A percentile compares a stretch with the other conserved stretches of the same genome.
Conservation (phyloP, 805 yeast species). For the Candida multigemmis region DNA sequence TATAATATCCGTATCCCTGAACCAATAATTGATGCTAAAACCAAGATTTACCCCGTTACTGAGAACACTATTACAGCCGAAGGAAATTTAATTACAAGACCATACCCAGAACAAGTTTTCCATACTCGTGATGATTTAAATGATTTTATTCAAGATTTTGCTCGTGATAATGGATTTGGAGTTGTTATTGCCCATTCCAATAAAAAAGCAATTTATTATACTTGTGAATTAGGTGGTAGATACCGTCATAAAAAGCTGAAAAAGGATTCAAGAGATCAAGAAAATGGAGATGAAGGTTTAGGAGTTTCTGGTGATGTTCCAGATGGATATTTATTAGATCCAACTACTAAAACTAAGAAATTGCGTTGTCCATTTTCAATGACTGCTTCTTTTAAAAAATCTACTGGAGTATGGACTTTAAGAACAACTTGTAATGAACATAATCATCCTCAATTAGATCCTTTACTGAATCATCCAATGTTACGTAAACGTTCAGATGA, state of each 20-base stretch:
- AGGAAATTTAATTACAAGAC: slow-evolving; percentile 44
- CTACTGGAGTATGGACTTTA: slow-evolving; percentile 41
- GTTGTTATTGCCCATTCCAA: slow-evolving; percentile 53
- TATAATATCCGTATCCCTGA: slow-evolving; percentile 39
- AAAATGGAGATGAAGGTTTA: slow-evolving; percentile 8
- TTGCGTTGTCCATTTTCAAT: slow-evolving; percentile 51
- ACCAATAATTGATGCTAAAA: slow-evolving; percentile 32
- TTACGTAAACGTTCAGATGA: slow-evolving; percentile 44
- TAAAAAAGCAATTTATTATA: slow-evolving; percentile 49
- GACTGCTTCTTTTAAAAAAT: slow-evolving; percentile 46
- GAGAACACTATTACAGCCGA: slow-evolving; percentile 39
- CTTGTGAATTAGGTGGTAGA: slow-evolving; percentile 50
- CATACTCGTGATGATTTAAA: slow-evolving; percentile 41
- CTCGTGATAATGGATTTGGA: slow-evolving; percentile 49
- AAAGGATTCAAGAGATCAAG: slow-evolving; percentile 12
- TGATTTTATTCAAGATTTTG: slow-evolving; percentile 47
- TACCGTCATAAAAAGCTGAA: slow-evolving; percentile 41
- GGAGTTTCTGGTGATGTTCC: slow-evolving; percentile 14
- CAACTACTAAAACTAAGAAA: slow-evolving; percentile 39
- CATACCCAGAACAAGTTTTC: slow-evolving; percentile 45
- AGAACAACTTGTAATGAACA: slow-evolving; percentile 48
- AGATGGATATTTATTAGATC: slow-evolving; percentile 27
- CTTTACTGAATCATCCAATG: slow-evolving; percentile 48
- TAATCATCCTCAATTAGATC: slow-evolving; percentile 50
- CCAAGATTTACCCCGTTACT: slow-evolving; percentile 33